These are phyloP conservation scores for Vicia villosa DNA, from an alignment of 306 rosid species.

Conservation along the genomic window DNA sequence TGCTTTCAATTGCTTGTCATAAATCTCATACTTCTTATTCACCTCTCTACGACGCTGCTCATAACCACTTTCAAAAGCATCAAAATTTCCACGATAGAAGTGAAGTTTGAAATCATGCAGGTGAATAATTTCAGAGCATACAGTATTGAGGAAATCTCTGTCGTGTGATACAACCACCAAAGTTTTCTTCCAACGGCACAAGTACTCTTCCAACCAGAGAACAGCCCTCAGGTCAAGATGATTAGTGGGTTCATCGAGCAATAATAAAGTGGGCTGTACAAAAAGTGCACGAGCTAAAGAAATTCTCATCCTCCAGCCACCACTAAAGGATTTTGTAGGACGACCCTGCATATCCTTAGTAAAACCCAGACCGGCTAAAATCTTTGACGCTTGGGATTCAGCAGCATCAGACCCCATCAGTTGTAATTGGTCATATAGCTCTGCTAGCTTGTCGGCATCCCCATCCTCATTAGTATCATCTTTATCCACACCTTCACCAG, in stretches of 20 bases:
- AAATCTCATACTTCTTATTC: slow-evolving; percentile 58
- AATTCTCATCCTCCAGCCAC: slow-evolving; percentile 80
- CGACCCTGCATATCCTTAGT: slow-evolving; percentile 66
- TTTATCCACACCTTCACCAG: slow-evolving; percentile 21
- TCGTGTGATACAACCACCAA: slow-evolving; percentile 77
- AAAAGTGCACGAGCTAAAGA: slow-evolving; percentile 78
- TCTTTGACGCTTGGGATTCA: slow-evolving; percentile 78
- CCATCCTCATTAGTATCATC: slow-evolving; percentile 37
- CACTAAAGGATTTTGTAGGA: slow-evolving; percentile 63
- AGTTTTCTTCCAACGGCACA: slow-evolving; percentile 78
- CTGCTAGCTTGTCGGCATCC: slow-evolving; percentile 64
- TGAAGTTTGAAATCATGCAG: slow-evolving; percentile 78
- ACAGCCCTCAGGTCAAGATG: slow-evolving; percentile 81
- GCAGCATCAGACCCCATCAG: slow-evolving; percentile 74
- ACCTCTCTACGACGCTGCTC: slow-evolving; percentile 82
- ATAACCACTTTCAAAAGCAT: slow-evolving; percentile 71
- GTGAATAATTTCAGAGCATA: slow-evolving; percentile 71
- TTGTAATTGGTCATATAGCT: slow-evolving; percentile 61
- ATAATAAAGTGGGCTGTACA: slow-evolving; percentile 68
- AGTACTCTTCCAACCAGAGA: slow-evolving; percentile 80
- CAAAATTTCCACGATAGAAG: slow-evolving; percentile 76
- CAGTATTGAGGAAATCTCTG: slow-evolving; percentile 73
- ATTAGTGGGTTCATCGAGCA: slow-evolving; percentile 74
- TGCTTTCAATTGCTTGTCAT: slow-evolving; percentile 28
- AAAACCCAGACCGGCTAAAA: slow-evolving; percentile 84